Evolutionary conservation across 2,329 filamentous ascomycete genomes (phyloP), one percentile per base, ranked within the genome.

Genomic region (Cladophialophora yegresii): DNA sequence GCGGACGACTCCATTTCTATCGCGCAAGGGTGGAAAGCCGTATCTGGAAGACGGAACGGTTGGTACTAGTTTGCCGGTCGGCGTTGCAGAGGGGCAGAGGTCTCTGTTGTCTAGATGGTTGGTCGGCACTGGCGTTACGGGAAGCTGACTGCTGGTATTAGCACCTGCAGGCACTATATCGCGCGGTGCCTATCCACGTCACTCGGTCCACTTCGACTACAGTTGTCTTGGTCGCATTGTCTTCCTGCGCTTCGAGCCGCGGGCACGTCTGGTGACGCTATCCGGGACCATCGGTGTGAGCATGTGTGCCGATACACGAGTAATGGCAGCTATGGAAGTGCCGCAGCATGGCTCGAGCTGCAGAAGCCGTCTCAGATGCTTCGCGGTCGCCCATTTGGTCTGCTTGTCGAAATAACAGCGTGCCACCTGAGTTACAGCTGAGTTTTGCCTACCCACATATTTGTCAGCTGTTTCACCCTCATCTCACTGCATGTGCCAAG

Each of bases 171-270:
- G 4, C 22, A 50, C n/a, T 32, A 3, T 32, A 13, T 47, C n/a
- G 16, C 20, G 16, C 9, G n/a, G 6, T 4, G 16, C 36, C 55
- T 45, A 50, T 10, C 20, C 56, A 12, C n/a, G 26, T 33, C 23
- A 26, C 16, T 47, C 28, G 12, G 8, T 33, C n/a, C 10, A 10
- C 13, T 4, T 50, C 36, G 28, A 36, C 28, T 45, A 43, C 16
- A 23, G 8, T n/a, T n/a, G 23, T 47, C 4, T 57, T 23, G 33
- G 54, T 23, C 20, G 54, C 26, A 16, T 58, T 43, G 26, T 28
- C 6, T 58, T 58, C 20, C 56, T 58, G 56, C 56, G 56, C 56
- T 58, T 58, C 16, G 56, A 28, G 23, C 22, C n/a, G 56, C 45
- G 56, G n/a, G 28, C 40, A 30, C 56, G 56, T 58, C 43, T 49